Conservation (phyloP, 2,329 filamentous ascomycete species). For the Macrophomina tecta region DNA sequence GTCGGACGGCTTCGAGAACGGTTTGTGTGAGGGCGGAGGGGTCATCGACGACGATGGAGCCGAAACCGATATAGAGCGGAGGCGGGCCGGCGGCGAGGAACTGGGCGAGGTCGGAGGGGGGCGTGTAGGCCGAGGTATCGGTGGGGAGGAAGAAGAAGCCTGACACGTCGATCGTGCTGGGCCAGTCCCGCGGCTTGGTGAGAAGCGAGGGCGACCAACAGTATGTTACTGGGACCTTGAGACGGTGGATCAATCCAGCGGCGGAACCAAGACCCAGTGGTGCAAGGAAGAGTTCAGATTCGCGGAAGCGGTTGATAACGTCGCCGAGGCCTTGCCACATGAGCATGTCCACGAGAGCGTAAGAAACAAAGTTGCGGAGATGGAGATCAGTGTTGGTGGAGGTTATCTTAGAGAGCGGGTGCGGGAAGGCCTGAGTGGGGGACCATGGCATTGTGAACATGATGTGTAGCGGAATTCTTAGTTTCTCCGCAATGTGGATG, state of each 20-base stretch:
- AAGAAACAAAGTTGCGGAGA: constrained; percentile 61
- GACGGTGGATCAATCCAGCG: constrained; percentile 65
- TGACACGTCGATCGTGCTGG: constrained; percentile 71
- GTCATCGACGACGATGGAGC: constrained; percentile 77
- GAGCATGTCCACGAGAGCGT: constrained; percentile 64
- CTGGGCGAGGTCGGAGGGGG: constrained; percentile 58
- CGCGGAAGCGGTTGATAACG: constrained; percentile 75
- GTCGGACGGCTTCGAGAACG: constrained; percentile 70
- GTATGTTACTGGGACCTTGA: constrained; percentile 63
- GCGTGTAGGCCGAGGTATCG: constrained; percentile 64
- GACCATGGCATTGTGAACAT: constrained; percentile 92
- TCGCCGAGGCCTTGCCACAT: constrained; percentile 70
- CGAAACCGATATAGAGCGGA: constrained; percentile 78
- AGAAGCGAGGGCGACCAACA: constrained; percentile 66
- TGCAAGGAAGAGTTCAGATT: constrained; percentile 65
- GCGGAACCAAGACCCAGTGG: constrained; percentile 45
- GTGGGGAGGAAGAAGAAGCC: constrained; percentile 80
- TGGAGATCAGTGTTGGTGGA: constrained; percentile 81
- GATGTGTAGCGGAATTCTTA: constrained; percentile 77
- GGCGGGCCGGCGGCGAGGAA: constrained; percentile 51
- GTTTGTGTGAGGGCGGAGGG: constrained; percentile 71
- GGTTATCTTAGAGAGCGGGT: constrained; percentile 74
- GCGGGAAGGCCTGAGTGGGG: constrained; percentile 75
- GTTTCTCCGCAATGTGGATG: constrained; percentile 75
- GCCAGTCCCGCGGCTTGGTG: constrained; percentile 73